Conservation (phyloP, 1,284 basidiomycete genomes). For the Cryptococcus depauperatus region DNA sequence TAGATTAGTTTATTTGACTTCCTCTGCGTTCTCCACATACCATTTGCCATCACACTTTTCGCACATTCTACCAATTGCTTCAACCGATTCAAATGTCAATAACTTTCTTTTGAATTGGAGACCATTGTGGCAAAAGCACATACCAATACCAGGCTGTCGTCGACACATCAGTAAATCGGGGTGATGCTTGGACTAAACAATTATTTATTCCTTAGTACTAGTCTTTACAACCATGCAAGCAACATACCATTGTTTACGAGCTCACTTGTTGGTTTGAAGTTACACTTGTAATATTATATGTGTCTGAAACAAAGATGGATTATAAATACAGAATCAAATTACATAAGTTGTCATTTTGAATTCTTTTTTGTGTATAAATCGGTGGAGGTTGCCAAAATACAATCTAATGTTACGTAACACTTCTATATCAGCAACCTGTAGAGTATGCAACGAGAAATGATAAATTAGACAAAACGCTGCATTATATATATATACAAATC, state of each 20-base stretch:
- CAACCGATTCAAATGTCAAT: not conserved
- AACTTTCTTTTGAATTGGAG: not conserved
- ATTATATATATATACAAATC: no score
- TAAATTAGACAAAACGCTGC: no score
- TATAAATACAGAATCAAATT: no score
- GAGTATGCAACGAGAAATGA: no score
- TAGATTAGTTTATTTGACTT: constrained; percentile 2
- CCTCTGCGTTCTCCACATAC: constrained; percentile 48
- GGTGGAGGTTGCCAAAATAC: no score
- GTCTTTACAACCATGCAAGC: not conserved
- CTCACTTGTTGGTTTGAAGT: no score
- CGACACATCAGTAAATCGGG: constrained; percentile 90
- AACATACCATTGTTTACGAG: not conserved
- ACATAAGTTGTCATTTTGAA: no score
- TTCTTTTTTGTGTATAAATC: no score
- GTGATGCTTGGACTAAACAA: constrained; percentile 13
- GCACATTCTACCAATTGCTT: constrained; percentile 92
- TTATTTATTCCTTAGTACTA: not conserved
- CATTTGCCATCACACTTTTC: constrained; percentile 99
- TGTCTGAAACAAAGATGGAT: no score
- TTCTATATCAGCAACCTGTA: no score
- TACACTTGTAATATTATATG: no score
- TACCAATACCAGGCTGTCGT: constrained; percentile 89
- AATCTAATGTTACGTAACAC: no score
- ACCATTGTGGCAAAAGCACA: constrained; percentile 33